phyloP scores from a whole-genome alignment of 1,284 basidiomycete genomes.

The Mycosarcoma mackinlayi region DNA sequence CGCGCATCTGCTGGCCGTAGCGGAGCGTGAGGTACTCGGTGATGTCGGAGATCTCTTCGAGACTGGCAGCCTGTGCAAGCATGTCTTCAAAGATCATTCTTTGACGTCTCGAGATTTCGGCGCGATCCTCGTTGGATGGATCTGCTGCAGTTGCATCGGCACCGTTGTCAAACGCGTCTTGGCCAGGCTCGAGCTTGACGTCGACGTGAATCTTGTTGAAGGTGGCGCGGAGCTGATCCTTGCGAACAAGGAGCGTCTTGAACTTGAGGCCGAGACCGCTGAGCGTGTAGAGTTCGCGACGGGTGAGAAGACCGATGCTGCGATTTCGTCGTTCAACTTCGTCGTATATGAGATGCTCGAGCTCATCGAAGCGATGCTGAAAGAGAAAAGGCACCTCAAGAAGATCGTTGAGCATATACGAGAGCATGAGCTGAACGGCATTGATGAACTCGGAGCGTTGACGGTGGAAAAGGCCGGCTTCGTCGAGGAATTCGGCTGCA shows the following conservation, averaged over 20 bases:
- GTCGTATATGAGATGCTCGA: slow-evolving; percentile 75
- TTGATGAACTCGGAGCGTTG: slow-evolving; percentile 79
- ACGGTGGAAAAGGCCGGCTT: slow-evolving; percentile 74
- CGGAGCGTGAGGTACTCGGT: slow-evolving; percentile 91
- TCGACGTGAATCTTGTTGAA: slow-evolving; percentile 69
- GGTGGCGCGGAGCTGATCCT: slow-evolving; percentile 58
- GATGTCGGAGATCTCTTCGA: slow-evolving; percentile 90
- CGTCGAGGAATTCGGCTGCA: slow-evolving; percentile 74
- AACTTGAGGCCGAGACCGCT: slow-evolving; percentile 74
- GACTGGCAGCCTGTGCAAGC: slow-evolving; percentile 70
- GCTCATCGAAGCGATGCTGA: slow-evolving; percentile 90
- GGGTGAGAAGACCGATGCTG: slow-evolving; percentile 57
- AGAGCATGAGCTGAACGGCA: slow-evolving; percentile 83
- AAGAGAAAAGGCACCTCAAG: slow-evolving; percentile 95
- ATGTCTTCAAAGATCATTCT: slow-evolving; percentile 51
- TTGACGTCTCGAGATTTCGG: slow-evolving; percentile 21
- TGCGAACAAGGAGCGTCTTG: slow-evolving; percentile 61
- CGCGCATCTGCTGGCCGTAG: slow-evolving; percentile 72
- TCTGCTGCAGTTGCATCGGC: slow-evolving; percentile 6
- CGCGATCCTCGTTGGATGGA: slow-evolving; percentile 4
- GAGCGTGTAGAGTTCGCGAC: slow-evolving; percentile 71
- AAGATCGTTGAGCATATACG: slow-evolving; percentile 85
- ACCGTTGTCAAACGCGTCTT: slow-evolving; percentile 76
- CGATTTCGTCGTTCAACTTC: slow-evolving; percentile 34
- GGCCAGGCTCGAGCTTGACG: slow-evolving; percentile 74